Evolutionary conservation across 2,329 filamentous ascomycete species (phyloP), one percentile per base, ranked within the genome.

Genomic region (Lachnellula hyalina): DNA sequence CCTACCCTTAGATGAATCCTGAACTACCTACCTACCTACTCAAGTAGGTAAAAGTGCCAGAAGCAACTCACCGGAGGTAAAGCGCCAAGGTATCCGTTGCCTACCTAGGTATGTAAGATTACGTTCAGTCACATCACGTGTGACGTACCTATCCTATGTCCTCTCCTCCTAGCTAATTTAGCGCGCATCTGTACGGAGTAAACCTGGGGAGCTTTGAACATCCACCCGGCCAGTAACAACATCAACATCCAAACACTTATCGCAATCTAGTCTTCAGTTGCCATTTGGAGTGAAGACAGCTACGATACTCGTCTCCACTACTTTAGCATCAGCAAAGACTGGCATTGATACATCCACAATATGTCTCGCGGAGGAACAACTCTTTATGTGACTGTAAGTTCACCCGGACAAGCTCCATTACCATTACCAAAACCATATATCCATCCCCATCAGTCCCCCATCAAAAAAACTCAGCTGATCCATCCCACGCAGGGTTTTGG

Each of bases 311-410:
- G 38, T 49, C 28, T 44, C 25, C 21, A 38, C 17, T 4, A 36
- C 25, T 21, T 28, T 9, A 44, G 40, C 41, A 40, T 15, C 8
- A 17, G 21, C n/a, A 12, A 28, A 45, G 25, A 51, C 41, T 51
- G 23, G 14, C 5, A 11, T n/a, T 17, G 15, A 34, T 6, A 49
- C 21, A 40, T 47, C 48, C 28, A n/a, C 59, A 70, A 64, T 49
- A 96, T 96, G 91, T 96, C 92, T 84, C 90, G 91, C 74, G 87
- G 90, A 67, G 87, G 90, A 67, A 95, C 89, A 59, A 97, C 93
- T 55, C 89, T 97, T 67, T 97, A 97, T 80, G 93, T 97, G 75
- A 96, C 92, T 71, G 67, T 68, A 61, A 59, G 66, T 55, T 54
- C 45, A 47, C 40, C 48, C 46, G 19, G 17, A 34, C 23, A 44